A percentile compares a stretch with the other conserved stretches of the same genome.
Conservation (phyloP, 2,329 filamentous ascomycete genomes). For the Allantophomopsis lycopodina region DNA sequence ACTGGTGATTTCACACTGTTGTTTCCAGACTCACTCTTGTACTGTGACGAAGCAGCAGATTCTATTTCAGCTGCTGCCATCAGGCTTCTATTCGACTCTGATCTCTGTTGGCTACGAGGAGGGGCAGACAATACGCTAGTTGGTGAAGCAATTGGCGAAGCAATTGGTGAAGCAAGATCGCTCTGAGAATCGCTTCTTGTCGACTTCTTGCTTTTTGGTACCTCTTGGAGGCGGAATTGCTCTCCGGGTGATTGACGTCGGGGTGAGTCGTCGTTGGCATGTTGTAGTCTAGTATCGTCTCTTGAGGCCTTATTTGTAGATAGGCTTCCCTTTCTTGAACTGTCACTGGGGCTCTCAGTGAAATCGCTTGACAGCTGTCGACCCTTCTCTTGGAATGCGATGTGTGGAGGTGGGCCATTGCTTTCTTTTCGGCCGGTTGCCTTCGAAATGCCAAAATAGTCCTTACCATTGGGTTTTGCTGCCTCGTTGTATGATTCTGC, state of each 20-base stretch:
- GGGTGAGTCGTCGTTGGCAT: conserved; percentile 11
- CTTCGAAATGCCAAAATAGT: conserved; percentile 42
- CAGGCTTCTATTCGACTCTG: conserved; percentile 12
- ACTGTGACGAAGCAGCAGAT: conserved; percentile 9
- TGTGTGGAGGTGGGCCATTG: conserved; percentile 65
- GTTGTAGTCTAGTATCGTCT: conserved; percentile 15
- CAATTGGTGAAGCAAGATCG: conserved; percentile 12
- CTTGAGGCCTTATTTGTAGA: too few relatives aligned
- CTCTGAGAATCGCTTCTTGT: conserved; percentile 20
- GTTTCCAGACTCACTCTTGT: conserved; percentile 46
- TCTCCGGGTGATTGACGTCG: conserved; percentile 23
- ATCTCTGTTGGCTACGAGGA: conserved; percentile 6
- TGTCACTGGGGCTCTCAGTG: conserved; percentile 36
- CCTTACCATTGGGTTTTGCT: conserved; percentile 17
- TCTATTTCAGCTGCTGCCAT: conserved; percentile 21
- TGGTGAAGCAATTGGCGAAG: background rate
- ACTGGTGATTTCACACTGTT: conserved; percentile 30
- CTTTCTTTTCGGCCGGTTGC: conserved; percentile 22
- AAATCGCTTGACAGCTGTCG: conserved; percentile 49
- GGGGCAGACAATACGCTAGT: conserved; percentile 8
- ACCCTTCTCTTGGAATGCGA: conserved; percentile 79
- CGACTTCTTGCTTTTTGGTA: conserved; percentile 50
- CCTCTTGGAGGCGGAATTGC: conserved; percentile 70
- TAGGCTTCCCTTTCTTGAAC: conserved; percentile 19
- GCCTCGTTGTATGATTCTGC: conserved; percentile 15